Conservation (phyloP, 208 protist species). For the Trypanosoma cruzi region DNA sequence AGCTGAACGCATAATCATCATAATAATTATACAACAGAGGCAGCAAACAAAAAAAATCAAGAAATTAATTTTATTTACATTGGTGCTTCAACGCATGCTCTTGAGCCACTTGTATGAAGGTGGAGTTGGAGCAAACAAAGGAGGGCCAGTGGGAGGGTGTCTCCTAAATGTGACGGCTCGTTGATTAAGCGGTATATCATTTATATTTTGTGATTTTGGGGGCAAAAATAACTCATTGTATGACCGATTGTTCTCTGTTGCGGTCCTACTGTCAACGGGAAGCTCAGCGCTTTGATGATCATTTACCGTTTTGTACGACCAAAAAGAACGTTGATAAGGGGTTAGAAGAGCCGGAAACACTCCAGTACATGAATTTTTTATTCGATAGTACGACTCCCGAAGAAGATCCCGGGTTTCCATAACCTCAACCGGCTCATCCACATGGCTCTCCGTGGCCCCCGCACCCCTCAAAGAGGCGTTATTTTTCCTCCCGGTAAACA, state of each 20-base stretch:
- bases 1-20: too few relatives aligned
- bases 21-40: too few relatives aligned
- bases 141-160: conserved; percentile 12
- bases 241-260: neutral
- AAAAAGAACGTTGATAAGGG: conserved; percentile 32
- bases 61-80: conserved; percentile 14
- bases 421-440: conserved; percentile 2
- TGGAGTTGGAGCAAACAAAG: conserved; percentile 25
- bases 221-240: neutral
- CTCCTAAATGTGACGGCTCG: conserved; percentile 4
- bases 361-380: conserved; percentile 26
- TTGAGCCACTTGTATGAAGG: conserved; percentile 13
- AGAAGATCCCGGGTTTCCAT: conserved; percentile 21
- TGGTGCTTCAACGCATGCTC: conserved; percentile 1
- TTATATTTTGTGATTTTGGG: neutral
- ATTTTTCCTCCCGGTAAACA: neutral
- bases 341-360: conserved; percentile 39
- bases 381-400: conserved; percentile 30
- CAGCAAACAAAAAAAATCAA: too few relatives aligned
- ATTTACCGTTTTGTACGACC: conserved; percentile 18
- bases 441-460: neutral
- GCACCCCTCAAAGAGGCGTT: neutral
- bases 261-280: neutral
- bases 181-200: conserved; percentile 6
- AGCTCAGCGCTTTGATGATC: neutral